phyloP scores from a whole-genome alignment of 1,284 basidiomycete genomes.

The Pascua sp. region DNA sequence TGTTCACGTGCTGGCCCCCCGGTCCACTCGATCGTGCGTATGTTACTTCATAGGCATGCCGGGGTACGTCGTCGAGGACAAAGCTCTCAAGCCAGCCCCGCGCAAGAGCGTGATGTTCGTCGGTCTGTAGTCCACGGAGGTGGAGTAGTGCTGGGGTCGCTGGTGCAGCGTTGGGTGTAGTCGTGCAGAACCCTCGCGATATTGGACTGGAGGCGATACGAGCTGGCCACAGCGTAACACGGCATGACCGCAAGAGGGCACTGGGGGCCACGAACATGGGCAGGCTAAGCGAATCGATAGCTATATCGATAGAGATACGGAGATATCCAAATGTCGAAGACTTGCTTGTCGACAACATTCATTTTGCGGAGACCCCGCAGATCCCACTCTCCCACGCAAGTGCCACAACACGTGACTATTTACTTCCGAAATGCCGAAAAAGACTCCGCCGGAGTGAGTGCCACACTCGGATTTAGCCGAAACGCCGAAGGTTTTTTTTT shows the following conservation, averaged over 20 bases:
- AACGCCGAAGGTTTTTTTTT: not conserved
- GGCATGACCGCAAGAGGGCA: too few species aligned
- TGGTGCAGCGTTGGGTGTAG: not conserved
- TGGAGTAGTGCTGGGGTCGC: constrained; percentile 14
- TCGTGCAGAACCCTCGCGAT: not conserved
- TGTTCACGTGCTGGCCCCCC: constrained; percentile 51
- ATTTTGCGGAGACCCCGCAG: not conserved
- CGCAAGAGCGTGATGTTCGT: constrained; percentile 28
- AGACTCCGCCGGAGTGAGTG: not conserved
- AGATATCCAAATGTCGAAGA: too few species aligned
- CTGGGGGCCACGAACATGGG: too few species aligned
- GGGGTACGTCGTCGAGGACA: constrained; percentile 38
- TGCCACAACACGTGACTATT: constrained; percentile 1
- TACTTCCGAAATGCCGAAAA: not conserved
- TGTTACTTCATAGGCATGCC: constrained; percentile 30
- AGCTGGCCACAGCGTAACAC: too few species aligned
- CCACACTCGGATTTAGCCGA: not conserved
- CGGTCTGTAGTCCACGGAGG: constrained; percentile 13
- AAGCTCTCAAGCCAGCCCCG: constrained; percentile 38
- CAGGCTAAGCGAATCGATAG: too few species aligned
- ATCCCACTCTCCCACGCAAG: not conserved
- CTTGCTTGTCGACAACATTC: too few species aligned
- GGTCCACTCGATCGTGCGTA: constrained; percentile 45
- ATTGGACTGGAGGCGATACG: too few species aligned
- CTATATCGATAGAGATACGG: too few species aligned